phyloP scores from a whole-genome alignment of 805 yeast species.

The Myxozyma melibiosi region DNA sequence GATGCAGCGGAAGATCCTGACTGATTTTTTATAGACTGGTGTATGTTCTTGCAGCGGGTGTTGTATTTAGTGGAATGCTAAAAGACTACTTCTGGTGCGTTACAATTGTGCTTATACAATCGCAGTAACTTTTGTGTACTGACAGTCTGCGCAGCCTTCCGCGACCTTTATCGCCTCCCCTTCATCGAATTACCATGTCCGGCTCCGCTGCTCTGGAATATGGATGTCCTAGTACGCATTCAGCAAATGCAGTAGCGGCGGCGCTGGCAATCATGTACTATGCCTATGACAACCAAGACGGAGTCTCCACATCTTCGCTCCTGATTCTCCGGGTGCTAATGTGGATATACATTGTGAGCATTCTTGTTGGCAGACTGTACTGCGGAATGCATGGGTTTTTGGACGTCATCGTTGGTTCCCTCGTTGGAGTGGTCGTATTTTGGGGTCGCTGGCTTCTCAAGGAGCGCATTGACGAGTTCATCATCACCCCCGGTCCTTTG shows the following conservation, averaged over 20 bases:
- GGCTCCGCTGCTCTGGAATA: conserved; percentile 91
- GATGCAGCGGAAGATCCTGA: background rate
- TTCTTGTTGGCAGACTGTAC: conserved; percentile 80
- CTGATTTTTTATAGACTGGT: conserved; percentile 41
- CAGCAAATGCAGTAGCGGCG: conserved; percentile 92
- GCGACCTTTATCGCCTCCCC: conserved; percentile 88
- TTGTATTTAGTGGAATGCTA: conserved; percentile 63
- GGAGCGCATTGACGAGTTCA: conserved; percentile 49
- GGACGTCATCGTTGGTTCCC: conserved; percentile 68
- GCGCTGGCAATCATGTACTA: conserved; percentile 51
- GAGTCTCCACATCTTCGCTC: conserved; percentile 5
- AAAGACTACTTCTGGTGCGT: conserved; percentile 74
- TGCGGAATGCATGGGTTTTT: conserved; percentile 97
- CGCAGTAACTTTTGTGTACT: background rate
- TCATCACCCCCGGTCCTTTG: conserved; percentile 23
- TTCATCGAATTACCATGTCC: conserved; percentile 84
- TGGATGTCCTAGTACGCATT: conserved; percentile 92
- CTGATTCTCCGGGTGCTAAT: conserved; percentile 19
- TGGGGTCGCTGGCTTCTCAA: conserved; percentile 50
- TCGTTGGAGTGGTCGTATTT: conserved; percentile 61
- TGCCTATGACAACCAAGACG: conserved; percentile 7
- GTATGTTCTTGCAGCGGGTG: conserved; percentile 63
- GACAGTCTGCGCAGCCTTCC: conserved; percentile 57
- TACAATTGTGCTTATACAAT: background rate
- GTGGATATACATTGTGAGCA: conserved; percentile 58